Base-by-base conservation (phyloP, 2,329 filamentous ascomycete species). In the Zymoseptoria brevis region DNA sequence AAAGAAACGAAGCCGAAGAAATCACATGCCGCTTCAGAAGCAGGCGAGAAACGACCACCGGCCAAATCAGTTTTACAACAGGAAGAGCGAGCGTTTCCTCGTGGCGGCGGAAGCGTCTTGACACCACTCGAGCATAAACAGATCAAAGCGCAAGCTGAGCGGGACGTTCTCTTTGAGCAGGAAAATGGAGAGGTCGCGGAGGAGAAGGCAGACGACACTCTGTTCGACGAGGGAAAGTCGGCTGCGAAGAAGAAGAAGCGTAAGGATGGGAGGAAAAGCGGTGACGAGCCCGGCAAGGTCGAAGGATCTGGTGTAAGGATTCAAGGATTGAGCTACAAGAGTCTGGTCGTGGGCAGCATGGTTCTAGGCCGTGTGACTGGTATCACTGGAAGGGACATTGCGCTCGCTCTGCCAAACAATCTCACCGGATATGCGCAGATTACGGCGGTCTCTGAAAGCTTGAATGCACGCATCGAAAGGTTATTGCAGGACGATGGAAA, bases 51-150 rank as follows among this genome's bases (percentile, higher is more conserved):
- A 29, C 71, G 68, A 52, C 70, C 63, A 21, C 54, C 66, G 26
- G 64, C 65, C 59, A 74, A 75, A 52, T 80, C 79, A 21, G 74
- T 84, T 19, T 72, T 85, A 67, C 79, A 79, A 73, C 87, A 94
- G 65, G 94, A 97, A 66, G 94, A 96, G 72, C 86, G 87, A 35
- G 81, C 93, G 51, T 99, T 99, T 69, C 93, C 94, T 66, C 85
- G 94, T 80, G 94, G 94, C 58, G 95, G 94, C 50, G 93, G 86
- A 56, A 95, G 90, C 71, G 81, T 96, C 56, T 78, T 99, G 72
- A 96, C 94, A 1, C 92, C 94, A 19, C 79, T 99, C 55, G 94
- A 99, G 74, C 89, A 95, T 72, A 96, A 96, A 77, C 90, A 97
- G 75, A 97, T 99, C 63, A 88, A 94, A 69, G 87, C 95, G 60